Percentiles rank a stretch among this genome's conserved stretches.
These are phyloP conservation scores for Raffaelea ambrosiae DNA, from an alignment of 2,329 filamentous ascomycete species.

Conservation along the genomic window DNA sequence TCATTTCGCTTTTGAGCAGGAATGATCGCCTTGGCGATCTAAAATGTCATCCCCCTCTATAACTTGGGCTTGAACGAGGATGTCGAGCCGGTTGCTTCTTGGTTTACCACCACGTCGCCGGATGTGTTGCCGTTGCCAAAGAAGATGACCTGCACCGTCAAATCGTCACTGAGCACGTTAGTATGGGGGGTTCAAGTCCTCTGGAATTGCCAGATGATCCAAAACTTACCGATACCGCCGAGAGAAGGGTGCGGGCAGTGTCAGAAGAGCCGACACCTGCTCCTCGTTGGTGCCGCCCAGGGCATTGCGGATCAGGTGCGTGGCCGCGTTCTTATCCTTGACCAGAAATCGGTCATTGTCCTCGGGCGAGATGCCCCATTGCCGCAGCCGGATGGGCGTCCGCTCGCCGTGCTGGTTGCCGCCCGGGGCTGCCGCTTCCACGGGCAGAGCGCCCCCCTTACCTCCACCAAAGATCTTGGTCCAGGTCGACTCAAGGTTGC, in stretches of 20 bases:
- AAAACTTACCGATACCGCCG: constrained; percentile 70
- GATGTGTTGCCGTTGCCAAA: constrained; percentile 75
- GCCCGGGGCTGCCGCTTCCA: constrained; percentile 50
- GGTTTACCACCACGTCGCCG: constrained; percentile 74
- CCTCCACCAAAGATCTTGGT: constrained; percentile 45
- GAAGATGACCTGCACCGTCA: constrained; percentile 98
- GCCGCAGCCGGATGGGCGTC: constrained; percentile 77
- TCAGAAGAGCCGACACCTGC: constrained; percentile 86
- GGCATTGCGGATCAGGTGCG: constrained; percentile 90
- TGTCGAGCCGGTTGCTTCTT: constrained; percentile 66
- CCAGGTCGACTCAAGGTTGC: constrained; percentile 52
- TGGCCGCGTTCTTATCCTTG: constrained; percentile 92
- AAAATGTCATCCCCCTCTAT: constrained; percentile 1
- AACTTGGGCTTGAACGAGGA: constrained; percentile 23
- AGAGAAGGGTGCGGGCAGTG: constrained; percentile 83
- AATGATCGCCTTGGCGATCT: too few species aligned
- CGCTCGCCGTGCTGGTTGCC: constrained; percentile 60
- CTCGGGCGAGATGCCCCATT: constrained; percentile 76
- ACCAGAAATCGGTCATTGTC: constrained; percentile 80
- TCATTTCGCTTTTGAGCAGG: too few species aligned
- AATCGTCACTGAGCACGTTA: constrained; percentile 59
- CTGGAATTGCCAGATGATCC: constrained; percentile 3
- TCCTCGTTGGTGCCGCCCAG: constrained; percentile 89
- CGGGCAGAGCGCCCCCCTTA: constrained; percentile 46
- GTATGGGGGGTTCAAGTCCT: not conserved